These are phyloP conservation scores for Harringtonia lauricola DNA, from an alignment of 2,329 filamentous ascomycete species.

Conservation along the genomic window DNA sequence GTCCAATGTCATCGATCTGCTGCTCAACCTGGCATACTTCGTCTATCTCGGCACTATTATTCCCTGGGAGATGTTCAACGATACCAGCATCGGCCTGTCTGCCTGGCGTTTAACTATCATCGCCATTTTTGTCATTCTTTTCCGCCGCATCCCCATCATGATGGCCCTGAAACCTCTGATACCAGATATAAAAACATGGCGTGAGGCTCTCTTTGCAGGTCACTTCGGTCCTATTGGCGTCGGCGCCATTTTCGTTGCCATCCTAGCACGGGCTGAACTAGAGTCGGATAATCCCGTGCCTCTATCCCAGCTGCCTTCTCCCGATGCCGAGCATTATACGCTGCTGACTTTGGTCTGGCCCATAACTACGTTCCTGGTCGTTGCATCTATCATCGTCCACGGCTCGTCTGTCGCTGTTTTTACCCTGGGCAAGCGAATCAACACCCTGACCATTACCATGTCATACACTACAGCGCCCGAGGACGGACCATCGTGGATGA, in stretches of 20 bases:
- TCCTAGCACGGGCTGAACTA: constrained; percentile 84
- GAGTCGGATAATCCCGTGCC: constrained; percentile 70
- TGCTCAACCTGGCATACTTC: constrained; percentile 96
- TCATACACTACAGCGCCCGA: constrained; percentile 89
- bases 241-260: constrained; percentile 89
- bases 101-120: constrained; percentile 93
- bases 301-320: constrained; percentile 46
- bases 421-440: constrained; percentile 94
- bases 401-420: constrained; percentile 98
- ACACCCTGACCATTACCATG: constrained; percentile 88
- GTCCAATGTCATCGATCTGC: constrained; percentile 95
- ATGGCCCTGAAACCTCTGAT: constrained; percentile 81
- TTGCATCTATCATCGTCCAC: constrained; percentile 88
- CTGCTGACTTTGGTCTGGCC: constrained; percentile 89
- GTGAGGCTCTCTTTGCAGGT: constrained; percentile 90
- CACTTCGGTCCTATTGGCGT: constrained; percentile 98
- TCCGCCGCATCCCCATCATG: constrained; percentile 95
- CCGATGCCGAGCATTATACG: constrained; percentile 45
- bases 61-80: constrained; percentile 87
- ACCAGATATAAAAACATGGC: constrained; percentile 95
- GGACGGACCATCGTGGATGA: constrained; percentile 90
- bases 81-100: constrained; percentile 57
- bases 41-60: constrained; percentile 97
- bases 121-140: constrained; percentile 86
- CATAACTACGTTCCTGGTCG: constrained; percentile 86